Evolutionary conservation across 1,284 basidiomycete species (phyloP).

Genomic region (Schizophyllum amplum): DNA sequence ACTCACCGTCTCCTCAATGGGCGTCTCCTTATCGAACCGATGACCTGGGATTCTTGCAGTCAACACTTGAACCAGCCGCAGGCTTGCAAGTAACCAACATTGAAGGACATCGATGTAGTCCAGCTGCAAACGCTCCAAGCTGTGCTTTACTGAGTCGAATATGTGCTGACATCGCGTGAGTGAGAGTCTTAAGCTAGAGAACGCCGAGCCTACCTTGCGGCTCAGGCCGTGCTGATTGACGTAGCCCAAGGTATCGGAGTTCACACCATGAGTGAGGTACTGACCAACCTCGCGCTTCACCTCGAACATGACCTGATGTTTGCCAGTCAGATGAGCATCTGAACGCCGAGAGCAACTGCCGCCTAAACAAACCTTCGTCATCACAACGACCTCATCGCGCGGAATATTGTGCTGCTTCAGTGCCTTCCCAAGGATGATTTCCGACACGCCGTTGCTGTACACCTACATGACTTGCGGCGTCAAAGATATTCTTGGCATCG

Average conservation of each 20-base stretch:
- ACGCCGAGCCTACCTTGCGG: conserved; percentile 25
- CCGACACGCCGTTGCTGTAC: conserved; percentile 42
- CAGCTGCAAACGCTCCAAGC: conserved; percentile 36
- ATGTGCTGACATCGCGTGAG: conserved; percentile 26
- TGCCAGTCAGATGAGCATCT: too few relatives aligned
- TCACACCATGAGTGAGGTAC: neutral
- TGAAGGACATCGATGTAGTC: conserved; percentile 46
- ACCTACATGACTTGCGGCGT: too few relatives aligned
- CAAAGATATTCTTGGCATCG: too few relatives aligned
- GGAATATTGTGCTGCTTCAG: conserved; percentile 47
- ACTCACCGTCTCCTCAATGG: conserved; percentile 51
- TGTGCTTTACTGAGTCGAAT: conserved; percentile 43
- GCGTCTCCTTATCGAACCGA: conserved; percentile 36
- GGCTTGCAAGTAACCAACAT: too few relatives aligned
- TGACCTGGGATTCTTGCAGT: too few relatives aligned
- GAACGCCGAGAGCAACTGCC: neutral
- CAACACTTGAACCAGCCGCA: too few relatives aligned
- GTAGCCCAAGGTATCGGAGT: conserved; percentile 19
- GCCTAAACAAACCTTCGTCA: conserved; percentile 37
- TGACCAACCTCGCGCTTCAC: neutral
- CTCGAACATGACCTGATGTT: neutral
- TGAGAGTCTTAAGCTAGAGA: neutral
- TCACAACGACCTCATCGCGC: conserved; percentile 47
- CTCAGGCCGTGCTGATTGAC: conserved; percentile 31
- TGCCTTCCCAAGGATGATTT: conserved; percentile 51